These are phyloP conservation scores for Mollisia scopiformis DNA, from an alignment of 2,329 filamentous ascomycete species.

Conservation along the genomic window DNA sequence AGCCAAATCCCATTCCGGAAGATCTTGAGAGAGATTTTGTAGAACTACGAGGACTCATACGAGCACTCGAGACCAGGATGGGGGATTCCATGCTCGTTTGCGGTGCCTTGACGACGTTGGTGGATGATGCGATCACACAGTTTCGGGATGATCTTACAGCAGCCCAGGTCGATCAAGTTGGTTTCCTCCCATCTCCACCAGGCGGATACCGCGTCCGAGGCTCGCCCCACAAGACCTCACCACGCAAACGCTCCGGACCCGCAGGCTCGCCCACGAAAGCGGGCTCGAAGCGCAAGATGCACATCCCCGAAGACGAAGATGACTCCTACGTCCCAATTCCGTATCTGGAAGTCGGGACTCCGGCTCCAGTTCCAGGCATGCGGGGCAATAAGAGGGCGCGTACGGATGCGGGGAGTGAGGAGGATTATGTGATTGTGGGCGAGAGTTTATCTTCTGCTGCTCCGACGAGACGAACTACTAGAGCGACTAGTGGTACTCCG, in stretches of 20 bases:
- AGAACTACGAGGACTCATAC: too few species aligned
- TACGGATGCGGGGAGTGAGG: neutral
- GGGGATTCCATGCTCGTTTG: too few species aligned
- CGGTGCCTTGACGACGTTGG: too few species aligned
- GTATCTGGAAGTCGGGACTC: neutral
- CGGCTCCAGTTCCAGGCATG: neutral
- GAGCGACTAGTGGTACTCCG: constrained; percentile 5
- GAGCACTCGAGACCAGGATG: too few species aligned
- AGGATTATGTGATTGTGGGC: neutral
- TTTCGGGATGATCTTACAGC: too few species aligned
- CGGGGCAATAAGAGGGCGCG: neutral
- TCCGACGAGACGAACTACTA: constrained; percentile 2
- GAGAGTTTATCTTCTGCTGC: neutral
- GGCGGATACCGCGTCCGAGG: neutral
- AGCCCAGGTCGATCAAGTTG: neutral
- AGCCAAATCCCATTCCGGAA: too few species aligned
- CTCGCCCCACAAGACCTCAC: constrained; percentile 1
- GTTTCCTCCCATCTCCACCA: constrained; percentile 7
- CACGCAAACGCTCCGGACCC: neutral
- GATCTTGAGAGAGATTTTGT: too few species aligned
- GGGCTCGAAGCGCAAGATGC: constrained; percentile 7
- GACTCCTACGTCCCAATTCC: neutral
- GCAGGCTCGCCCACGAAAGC: neutral
- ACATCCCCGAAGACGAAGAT: neutral
- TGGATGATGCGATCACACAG: too few species aligned